Evolutionary conservation across 2,329 filamentous ascomycete species (phyloP).

Genomic region (Drechslerella coelobrocha): DNA sequence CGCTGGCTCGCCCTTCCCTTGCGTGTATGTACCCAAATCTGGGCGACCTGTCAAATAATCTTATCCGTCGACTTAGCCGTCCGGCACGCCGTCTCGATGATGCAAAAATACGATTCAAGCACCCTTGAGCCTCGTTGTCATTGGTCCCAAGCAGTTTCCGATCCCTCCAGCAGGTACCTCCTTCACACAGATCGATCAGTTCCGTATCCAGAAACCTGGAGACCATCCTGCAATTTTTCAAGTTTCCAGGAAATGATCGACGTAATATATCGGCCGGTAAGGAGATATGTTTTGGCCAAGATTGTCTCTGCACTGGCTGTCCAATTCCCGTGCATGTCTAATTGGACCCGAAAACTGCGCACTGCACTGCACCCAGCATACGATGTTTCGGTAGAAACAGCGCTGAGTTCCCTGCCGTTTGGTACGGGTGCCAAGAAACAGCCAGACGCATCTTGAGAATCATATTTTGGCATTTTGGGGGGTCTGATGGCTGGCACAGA

Average conservation of each 20-base stretch:
- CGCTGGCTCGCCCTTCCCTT: constrained; percentile 5
- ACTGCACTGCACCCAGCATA: constrained; percentile 17
- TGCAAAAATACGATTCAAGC: constrained; percentile 20
- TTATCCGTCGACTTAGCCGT: constrained; percentile 50
- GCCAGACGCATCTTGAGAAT: background rate
- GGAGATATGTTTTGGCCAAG: constrained; percentile 29
- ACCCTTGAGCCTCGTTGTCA: constrained; percentile 24
- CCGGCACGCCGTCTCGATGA: constrained; percentile 29
- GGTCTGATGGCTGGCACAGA: background rate
- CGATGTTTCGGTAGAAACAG: too few species aligned
- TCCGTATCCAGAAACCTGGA: constrained; percentile 50
- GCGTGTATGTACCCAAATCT: constrained; percentile 9
- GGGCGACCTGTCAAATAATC: constrained; percentile 46
- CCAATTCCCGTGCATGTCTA: constrained; percentile 26
- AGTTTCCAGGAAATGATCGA: constrained; percentile 41
- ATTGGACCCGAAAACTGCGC: constrained; percentile 10
- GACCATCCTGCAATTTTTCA: constrained; percentile 45
- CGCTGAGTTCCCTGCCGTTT: background rate
- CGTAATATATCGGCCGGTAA: constrained; percentile 43
- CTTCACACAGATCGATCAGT: constrained; percentile 39
- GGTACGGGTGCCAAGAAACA: background rate
- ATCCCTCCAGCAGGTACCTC: constrained; percentile 25
- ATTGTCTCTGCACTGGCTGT: constrained; percentile 29
- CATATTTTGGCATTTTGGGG: background rate
- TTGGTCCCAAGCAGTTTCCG: constrained; percentile 39